Evolutionary conservation across 2,329 filamentous ascomycete species (phyloP).

Genomic region (Aspergillus pseudoglaucus): DNA sequence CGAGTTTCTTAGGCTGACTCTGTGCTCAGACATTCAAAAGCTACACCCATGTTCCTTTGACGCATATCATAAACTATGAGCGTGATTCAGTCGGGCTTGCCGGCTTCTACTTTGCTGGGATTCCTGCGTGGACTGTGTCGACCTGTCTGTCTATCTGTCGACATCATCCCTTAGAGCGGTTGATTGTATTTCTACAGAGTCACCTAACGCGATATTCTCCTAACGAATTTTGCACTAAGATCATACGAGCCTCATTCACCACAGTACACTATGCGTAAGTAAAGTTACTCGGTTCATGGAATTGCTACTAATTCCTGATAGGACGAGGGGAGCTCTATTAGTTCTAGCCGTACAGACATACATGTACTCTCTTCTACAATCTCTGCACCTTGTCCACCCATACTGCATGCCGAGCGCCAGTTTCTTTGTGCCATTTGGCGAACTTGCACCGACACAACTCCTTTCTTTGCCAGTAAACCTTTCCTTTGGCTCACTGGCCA

Average conservation of each 20-base stretch:
- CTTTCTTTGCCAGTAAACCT: conserved; percentile 22
- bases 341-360: conserved; percentile 36
- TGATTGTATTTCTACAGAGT: conserved; percentile 24
- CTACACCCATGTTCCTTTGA: conserved; percentile 31
- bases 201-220: conserved; percentile 16
- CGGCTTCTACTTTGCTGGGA: conserved; percentile 36
- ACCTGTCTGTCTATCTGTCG: conserved; percentile 32
- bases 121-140: conserved; percentile 34
- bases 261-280: conserved; percentile 25
- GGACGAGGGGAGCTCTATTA: conserved; percentile 29
- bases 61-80: conserved; percentile 32
- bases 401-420: conserved; percentile 24
- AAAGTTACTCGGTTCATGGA: background rate
- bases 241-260: conserved; percentile 21
- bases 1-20: background rate
- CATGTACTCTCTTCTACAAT: conserved; percentile 39
- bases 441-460: conserved; percentile 27
- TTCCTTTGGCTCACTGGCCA: conserved; percentile 21
- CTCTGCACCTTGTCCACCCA: conserved; percentile 33
- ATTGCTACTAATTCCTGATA: conserved; percentile 18
- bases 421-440: conserved; percentile 33
- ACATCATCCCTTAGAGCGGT: conserved; percentile 31
- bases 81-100: conserved; percentile 25
- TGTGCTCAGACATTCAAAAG: conserved; percentile 30
- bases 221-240: conserved; percentile 19